These are phyloP conservation scores for Sequoia sempervirens DNA, from an alignment of 75 land plant species.

Conservation along the genomic window DNA sequence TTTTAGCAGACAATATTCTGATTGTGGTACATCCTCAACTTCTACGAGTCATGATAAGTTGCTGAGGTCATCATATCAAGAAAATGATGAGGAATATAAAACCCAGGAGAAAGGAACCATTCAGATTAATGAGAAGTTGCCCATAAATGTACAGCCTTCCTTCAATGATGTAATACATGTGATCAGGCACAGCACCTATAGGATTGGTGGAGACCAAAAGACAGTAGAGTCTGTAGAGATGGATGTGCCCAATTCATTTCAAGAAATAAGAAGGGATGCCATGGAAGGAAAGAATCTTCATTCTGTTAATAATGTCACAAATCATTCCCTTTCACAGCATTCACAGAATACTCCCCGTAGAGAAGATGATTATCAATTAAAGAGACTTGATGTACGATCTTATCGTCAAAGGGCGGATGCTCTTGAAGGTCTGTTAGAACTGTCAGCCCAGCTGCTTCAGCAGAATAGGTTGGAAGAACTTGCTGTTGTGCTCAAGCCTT, in stretches of 20 bases:
- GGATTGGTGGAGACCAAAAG: constrained; percentile 63
- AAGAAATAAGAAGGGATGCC: constrained; percentile 6
- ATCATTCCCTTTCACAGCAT: constrained; percentile 5
- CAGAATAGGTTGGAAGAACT: constrained; percentile 90
- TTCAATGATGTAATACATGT: constrained; percentile 95
- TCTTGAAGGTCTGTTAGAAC: constrained; percentile 86
- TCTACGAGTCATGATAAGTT: constrained; percentile 13
- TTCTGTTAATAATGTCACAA: not conserved
- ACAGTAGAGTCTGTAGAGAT: constrained; percentile 36
- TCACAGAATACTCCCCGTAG: constrained; percentile 6
- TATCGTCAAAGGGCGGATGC: constrained; percentile 97
- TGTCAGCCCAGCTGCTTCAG: constrained; percentile 77
- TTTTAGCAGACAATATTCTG: constrained; percentile 5
- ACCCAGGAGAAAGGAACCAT: constrained; percentile 41
- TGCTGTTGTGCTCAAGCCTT: constrained; percentile 86
- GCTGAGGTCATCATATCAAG: constrained; percentile 8
- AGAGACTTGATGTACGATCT: constrained; percentile 73
- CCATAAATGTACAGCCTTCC: constrained; percentile 45
- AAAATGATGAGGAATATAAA: constrained; percentile 10
- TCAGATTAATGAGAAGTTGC: constrained; percentile 37
- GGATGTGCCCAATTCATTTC: constrained; percentile 18
- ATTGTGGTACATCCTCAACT: constrained; percentile 8
- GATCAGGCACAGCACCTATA: constrained; percentile 92
- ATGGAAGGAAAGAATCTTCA: not conserved
- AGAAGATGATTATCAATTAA: constrained; percentile 6